Evolutionary conservation across 352 stramenopile genomes (phyloP).

Genomic region (Phytopythium mirpurense): DNA sequence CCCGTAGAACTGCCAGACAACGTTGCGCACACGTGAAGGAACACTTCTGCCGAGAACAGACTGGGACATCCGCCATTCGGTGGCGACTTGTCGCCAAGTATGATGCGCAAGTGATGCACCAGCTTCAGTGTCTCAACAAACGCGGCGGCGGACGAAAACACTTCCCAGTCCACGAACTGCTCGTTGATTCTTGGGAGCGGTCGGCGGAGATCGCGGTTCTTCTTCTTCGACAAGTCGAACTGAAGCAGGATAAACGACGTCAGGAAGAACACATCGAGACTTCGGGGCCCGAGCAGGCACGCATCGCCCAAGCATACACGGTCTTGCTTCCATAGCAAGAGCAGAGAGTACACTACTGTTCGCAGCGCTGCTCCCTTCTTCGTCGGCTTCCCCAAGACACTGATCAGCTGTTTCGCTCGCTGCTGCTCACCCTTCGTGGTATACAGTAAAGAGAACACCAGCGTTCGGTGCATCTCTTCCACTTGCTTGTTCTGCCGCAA

Average conservation of each 20-base stretch:
- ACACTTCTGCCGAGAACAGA: slow-evolving; percentile 64
- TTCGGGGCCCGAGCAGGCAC: slow-evolving; percentile 28
- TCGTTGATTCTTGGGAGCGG: slow-evolving; percentile 19
- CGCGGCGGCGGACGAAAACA: slow-evolving; percentile 32
- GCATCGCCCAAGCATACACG: slow-evolving; percentile 17
- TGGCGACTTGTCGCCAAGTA: slow-evolving; percentile 41
- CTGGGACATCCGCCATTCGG: slow-evolving; percentile 32
- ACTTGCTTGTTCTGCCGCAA: slow-evolving; percentile 24
- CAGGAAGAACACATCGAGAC: slow-evolving; percentile 53
- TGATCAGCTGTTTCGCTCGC: slow-evolving; percentile 22
- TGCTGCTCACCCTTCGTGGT: slow-evolving; percentile 17
- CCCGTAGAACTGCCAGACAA: neutral
- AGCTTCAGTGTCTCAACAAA: slow-evolving; percentile 57
- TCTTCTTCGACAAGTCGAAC: slow-evolving; percentile 25
- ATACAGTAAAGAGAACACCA: slow-evolving; percentile 50
- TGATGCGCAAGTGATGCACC: slow-evolving; percentile 41
- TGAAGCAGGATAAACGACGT: slow-evolving; percentile 42
- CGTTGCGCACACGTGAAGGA: slow-evolving; percentile 37
- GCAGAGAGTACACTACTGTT: slow-evolving; percentile 47
- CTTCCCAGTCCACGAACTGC: slow-evolving; percentile 40
- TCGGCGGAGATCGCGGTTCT: slow-evolving; percentile 5
- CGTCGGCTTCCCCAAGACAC: slow-evolving; percentile 27
- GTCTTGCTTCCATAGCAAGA: slow-evolving; percentile 52
- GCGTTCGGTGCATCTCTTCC: slow-evolving; percentile 31
- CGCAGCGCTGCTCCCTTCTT: slow-evolving; percentile 34